Base-by-base conservation (phyloP, 2,329 filamentous ascomycete species). In the Ploettnerulaceae sp. region DNA sequence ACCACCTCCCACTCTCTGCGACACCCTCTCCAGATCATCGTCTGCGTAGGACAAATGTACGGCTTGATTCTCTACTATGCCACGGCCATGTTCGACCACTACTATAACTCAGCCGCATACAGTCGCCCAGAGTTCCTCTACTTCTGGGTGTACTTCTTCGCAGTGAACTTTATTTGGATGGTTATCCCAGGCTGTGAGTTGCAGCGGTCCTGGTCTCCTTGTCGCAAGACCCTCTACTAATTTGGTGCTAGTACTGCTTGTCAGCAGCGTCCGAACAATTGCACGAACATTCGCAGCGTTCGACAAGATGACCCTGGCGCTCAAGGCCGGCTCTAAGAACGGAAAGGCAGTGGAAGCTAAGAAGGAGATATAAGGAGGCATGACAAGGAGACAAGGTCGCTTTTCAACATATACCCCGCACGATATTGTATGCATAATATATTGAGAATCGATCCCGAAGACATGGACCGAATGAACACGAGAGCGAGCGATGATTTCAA, bases 21-120 rank as follows among this genome's bases (percentile, higher is more conserved):
- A 8, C 70, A 81, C 58, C 66, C 73, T 7, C 57, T 75, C 39
- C 77, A 81, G 47, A 61, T 63, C 28, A 61, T 66, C 37, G 63
- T 66, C 18, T 62, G 57, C 7, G 58, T 62, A 8, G 64, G 62
- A 15, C 63, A 66, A 37, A 57, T 66, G 11, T 66, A 81, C 64
- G 76, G 80, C 47, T 74, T 81, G n/a, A 68, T 74, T 3, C 67
- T 84, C 28, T 84, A 84, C 66, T 83, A 80, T 61, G 67, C 74
- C 1, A 84, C 80, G 12, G 77, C 74, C 61, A 69, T 71, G 54
- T 68, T 70, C 45, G 76, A 79, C 53, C 62, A 69, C 49, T 67
- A 66, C 34, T 66, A 72, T 52, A 67, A 64, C 18, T 73, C 72
- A 3, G 61, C 71, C 11, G 68, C 68, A 17, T 76, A 80, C 58